Evolutionary conservation across 1,284 basidiomycete species (phyloP), one percentile per base, ranked within the genome.

Genomic region (Microbotryum scabiosae): DNA sequence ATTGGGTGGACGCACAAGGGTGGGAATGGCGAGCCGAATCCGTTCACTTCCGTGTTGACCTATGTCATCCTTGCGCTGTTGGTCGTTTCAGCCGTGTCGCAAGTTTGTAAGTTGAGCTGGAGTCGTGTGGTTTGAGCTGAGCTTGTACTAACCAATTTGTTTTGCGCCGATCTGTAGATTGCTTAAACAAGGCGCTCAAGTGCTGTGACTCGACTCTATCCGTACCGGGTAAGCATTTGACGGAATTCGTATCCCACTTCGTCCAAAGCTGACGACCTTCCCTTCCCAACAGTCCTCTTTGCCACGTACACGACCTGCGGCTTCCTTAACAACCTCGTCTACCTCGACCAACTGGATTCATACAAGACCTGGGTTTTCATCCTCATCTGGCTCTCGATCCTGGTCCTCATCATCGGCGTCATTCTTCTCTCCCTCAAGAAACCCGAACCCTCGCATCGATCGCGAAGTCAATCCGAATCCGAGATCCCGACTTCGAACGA

Each of bases 51-150:
- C 69, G 80, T 82, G 0, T 84, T 90, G 0, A 81, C 87, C 2
- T 84, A 94, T 62, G 82, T 92, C 72, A 92, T 90, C 0, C 84
- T 96, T 66, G 76, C 92, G 44, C 77, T 93, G 26, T 82, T 96
- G 43, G 81, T 81, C 6, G 73, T 82, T 49, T 91, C 90, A 0
- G 91, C 90, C 1, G 83, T 96, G 20, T 76, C 85, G 43, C 92
- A 97, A 74, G 94, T 96, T 64, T 83, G 91, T 93, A 89, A 73
- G 79, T 96, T 44, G 93, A 94, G 32, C 50, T 32, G 5, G 10
- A 10, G 5, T 32, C 30, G 30, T 32, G 30, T 5, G 5, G 30
- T n/a, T 74, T 84, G 85, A 59, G 91, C 87, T 5, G 84, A 84
- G 70, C 48, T 50, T 20, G 14, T n/a, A 16, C 21, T 16, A 10